Evolutionary conservation across 768 basidiomycete species (phyloP), one percentile per base, ranked within the genome.

Genomic region (Amanita polypyramis): DNA sequence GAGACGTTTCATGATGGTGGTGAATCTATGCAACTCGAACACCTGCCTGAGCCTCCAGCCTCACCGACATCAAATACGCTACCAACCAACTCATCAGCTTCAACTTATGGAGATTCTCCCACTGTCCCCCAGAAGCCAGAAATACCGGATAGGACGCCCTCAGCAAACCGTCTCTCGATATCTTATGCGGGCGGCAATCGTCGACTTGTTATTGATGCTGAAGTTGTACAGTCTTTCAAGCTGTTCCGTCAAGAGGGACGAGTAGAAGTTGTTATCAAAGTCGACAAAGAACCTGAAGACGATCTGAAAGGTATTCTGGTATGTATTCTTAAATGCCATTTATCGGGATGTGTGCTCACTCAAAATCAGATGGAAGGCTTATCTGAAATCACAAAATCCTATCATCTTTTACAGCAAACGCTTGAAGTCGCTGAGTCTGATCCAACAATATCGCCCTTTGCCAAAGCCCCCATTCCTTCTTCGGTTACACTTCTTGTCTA

Each of bases 151-250:
- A 65, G 67, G 53, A 67, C 70, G 0, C 82, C 86, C 7, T 87
- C 86, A 35, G 82, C 85, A 25, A 90, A 89, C 56, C 78, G 87
- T 14, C 65, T 99, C n/a, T 96, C 94, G 6, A 92, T 98, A 62
- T 86, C 95, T 0, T 99, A 96, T 64, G 91, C 92, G 48, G 83
- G 83, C 37, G 92, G 91, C 43, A 83, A 83, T 50, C 73, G 89
- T 42, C 76, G 96, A 34, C 70, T 99, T 43, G 84, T 96, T 21
- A 72, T 98, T 50, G 85, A 98, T 62, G 87, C 95, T 2, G 85
- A 85, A 54, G 79, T 86, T 23, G 89, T 98, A 17, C 80, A 90
- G 35, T 74, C 72, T 42, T 72, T 99, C 47, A 82, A 79, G 55
- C 76, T 99, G 8, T 85, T 78, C 63, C 76, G 96, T 34, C 73